Conservation (phyloP, 352 stramenopile species). For the Chrysophaeum taylorii region DNA sequence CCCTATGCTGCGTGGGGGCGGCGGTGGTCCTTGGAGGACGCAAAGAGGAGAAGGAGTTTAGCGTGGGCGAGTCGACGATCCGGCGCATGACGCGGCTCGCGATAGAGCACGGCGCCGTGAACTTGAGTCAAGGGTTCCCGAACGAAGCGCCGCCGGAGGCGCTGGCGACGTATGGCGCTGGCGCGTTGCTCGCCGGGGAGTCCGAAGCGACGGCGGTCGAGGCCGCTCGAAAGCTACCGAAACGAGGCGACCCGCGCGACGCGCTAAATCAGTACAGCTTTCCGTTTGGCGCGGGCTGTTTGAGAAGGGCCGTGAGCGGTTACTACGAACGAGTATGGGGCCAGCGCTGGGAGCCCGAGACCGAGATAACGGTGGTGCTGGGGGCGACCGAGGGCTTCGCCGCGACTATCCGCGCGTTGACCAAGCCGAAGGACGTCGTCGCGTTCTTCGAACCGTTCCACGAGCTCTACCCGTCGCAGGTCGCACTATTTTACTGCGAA, state of each 20-base stretch:
- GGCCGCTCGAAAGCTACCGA: background rate
- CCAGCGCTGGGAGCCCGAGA: conserved; percentile 44
- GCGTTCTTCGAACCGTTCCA: conserved; percentile 83
- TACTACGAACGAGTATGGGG: no score
- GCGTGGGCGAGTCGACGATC: conserved; percentile 35
- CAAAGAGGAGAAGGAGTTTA: no score
- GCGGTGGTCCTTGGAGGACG: no score
- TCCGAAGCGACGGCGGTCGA: background rate
- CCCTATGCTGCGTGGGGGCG: no score
- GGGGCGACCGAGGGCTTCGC: conserved; percentile 84
- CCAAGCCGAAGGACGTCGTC: conserved; percentile 72
- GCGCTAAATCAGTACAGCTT: conserved; percentile 73
- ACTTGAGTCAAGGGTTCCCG: conserved; percentile 71
- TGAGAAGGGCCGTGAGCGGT: conserved; percentile 58
- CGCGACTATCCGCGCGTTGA: conserved; percentile 65
- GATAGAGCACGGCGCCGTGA: conserved; percentile 68
- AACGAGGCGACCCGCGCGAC: conserved; percentile 15
- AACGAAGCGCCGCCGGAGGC: conserved; percentile 40
- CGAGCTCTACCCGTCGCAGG: conserved; percentile 73
- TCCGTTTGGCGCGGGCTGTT: conserved; percentile 67
- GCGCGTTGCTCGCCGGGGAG: conserved; percentile 35
- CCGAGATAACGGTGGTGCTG: conserved; percentile 73
- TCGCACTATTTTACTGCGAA: conserved; percentile 50
- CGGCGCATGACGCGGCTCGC: conserved; percentile 65
- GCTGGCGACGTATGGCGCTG: conserved; percentile 33